Percentiles rank a stretch among this genome's conserved stretches.
Evolutionary conservation across 2,329 filamentous ascomycete species (phyloP).

Genomic region (Pseudogymnoascus sp.): DNA sequence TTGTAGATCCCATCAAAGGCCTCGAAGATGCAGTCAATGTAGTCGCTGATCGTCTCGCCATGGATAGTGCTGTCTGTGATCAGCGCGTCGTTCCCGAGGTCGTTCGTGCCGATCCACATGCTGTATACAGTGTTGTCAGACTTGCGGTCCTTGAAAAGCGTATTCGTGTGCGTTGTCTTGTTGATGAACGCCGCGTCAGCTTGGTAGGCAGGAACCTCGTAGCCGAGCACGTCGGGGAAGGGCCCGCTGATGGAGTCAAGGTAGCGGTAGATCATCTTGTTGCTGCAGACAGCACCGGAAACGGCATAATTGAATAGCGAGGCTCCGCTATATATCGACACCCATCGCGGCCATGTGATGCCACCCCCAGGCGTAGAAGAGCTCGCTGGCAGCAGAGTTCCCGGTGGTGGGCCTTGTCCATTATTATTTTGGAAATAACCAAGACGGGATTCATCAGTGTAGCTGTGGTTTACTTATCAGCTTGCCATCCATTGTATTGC

Average conservation of each 20-base stretch:
- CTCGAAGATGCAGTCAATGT: slow-evolving; percentile 60
- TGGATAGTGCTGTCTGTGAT: slow-evolving; percentile 53
- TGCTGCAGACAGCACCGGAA: slow-evolving; percentile 64
- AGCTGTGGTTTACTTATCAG: slow-evolving; percentile 32
- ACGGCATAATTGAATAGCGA: slow-evolving; percentile 64
- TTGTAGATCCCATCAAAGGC: slow-evolving; percentile 57
- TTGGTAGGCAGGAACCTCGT: slow-evolving; percentile 52
- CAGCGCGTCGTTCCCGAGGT: slow-evolving; percentile 60
- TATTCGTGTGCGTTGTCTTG: slow-evolving; percentile 25
- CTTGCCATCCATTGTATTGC: background rate
- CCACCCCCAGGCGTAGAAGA: slow-evolving; percentile 57
- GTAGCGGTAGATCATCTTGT: slow-evolving; percentile 54
- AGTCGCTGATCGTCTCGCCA: slow-evolving; percentile 55
- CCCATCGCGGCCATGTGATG: slow-evolving; percentile 61
- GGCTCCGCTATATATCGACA: slow-evolving; percentile 50
- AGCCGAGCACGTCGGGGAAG: slow-evolving; percentile 57
- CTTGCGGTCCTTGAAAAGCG: slow-evolving; percentile 39
- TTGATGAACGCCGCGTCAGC: slow-evolving; percentile 38
- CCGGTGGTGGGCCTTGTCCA: slow-evolving; percentile 55
- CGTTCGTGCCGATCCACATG: slow-evolving; percentile 78
- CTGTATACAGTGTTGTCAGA: slow-evolving; percentile 61
- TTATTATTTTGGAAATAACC: slow-evolving; percentile 54
- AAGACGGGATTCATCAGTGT: slow-evolving; percentile 64
- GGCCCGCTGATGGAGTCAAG: slow-evolving; percentile 42
- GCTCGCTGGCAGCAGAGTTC: slow-evolving; percentile 39